These are phyloP conservation scores for Hymenoscyphus infarciens DNA, from an alignment of 2,329 filamentous ascomycete species.

Conservation along the genomic window DNA sequence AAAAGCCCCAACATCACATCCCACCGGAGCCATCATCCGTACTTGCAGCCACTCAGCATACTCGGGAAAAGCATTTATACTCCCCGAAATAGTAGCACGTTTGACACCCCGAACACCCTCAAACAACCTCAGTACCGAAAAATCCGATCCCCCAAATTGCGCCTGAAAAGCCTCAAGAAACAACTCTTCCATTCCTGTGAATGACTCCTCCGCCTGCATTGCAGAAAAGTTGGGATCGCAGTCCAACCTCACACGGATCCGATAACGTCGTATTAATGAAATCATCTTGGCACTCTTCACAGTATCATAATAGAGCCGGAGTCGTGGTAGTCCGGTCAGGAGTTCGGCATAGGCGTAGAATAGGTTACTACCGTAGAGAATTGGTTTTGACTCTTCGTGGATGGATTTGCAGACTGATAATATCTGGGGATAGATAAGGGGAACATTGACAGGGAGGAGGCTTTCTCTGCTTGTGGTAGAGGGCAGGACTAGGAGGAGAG, in stretches of 20 bases:
- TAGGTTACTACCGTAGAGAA: constrained; percentile 47
- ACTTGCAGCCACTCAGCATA: constrained; percentile 32
- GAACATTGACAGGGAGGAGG: constrained; percentile 15
- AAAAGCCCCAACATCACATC: constrained; percentile 16
- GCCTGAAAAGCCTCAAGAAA: constrained; percentile 49
- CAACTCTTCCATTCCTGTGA: constrained; percentile 44
- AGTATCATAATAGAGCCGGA: constrained; percentile 36
- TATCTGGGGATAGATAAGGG: constrained; percentile 34
- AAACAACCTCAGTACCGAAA: constrained; percentile 42
- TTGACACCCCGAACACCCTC: constrained; percentile 44
- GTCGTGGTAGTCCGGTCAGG: constrained; percentile 42
- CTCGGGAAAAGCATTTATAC: constrained; percentile 26
- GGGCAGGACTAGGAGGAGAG: constrained; percentile 30
- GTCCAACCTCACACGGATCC: constrained; percentile 46
- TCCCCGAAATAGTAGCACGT: constrained; percentile 39
- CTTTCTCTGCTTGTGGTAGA: constrained; percentile 10
- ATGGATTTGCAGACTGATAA: constrained; percentile 24
- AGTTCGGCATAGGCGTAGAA: constrained; percentile 48
- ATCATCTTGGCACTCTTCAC: constrained; percentile 36
- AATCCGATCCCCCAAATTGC: constrained; percentile 42
- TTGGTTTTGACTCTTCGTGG: constrained; percentile 32
- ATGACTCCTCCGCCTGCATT: constrained; percentile 40
- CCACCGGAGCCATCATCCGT: constrained; percentile 25
- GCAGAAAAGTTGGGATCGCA: constrained; percentile 45
- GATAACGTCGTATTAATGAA: constrained; percentile 41